Conservation (phyloP, 192 early-diverging fungal species). For the Coemansia sp. region DNA sequence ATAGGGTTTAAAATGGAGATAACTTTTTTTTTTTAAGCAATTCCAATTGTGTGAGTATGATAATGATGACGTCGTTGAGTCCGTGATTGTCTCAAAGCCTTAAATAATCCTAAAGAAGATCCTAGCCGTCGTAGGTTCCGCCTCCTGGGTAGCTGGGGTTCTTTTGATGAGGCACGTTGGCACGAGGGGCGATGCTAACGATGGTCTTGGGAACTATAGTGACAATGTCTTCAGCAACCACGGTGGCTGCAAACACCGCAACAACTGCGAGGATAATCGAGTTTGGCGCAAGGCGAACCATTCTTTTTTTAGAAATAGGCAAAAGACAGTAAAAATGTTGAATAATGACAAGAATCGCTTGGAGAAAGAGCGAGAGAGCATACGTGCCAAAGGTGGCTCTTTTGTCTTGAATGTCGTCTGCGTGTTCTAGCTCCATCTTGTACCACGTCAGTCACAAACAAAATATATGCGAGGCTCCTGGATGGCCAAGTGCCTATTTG, state of each 20-base stretch:
- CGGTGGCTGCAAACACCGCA: not conserved
- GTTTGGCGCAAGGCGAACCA: not conserved
- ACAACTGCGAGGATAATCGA: not conserved
- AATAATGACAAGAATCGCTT: not conserved
- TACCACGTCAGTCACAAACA: not conserved
- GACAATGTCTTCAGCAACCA: not conserved
- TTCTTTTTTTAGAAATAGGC: conserved; percentile 28
- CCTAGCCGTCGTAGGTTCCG: conserved; percentile 17
- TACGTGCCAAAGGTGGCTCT: too few species aligned
- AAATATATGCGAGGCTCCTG: not conserved
- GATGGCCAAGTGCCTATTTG: not conserved
- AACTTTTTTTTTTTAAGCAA: too few species aligned
- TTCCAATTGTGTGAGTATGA: too few species aligned
- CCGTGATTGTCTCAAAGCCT: too few species aligned
- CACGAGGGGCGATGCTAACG: conserved; percentile 12
- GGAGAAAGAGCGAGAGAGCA: not conserved
- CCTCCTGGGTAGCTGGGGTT: conserved; percentile 13
- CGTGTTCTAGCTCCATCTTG: not conserved
- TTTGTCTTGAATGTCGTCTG: not conserved
- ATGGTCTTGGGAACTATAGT: conserved; percentile 9
- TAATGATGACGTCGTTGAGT: too few species aligned
- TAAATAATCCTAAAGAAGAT: not conserved
- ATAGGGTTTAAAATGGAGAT: too few species aligned
- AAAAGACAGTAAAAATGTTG: not conserved
- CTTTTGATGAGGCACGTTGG: conserved; percentile 6